A percentile compares a stretch with the other conserved stretches of the same genome.
Evolutionary conservation across 768 basidiomycete genomes (phyloP).

Genomic region (Amanita fuliginea): DNA sequence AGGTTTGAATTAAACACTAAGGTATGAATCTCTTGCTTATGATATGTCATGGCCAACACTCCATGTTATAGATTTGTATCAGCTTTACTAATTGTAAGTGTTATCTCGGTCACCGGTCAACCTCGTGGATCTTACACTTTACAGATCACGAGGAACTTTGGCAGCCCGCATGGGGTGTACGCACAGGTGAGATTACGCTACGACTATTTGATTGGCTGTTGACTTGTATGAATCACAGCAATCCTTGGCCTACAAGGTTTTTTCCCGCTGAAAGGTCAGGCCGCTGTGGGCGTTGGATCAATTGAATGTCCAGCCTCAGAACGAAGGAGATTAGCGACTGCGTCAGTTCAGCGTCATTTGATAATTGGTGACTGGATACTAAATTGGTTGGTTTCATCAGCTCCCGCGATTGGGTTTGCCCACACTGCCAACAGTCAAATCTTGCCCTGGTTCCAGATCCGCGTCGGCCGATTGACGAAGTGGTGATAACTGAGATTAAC

Average conservation of each 20-base stretch:
- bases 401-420: conserved; percentile 74
- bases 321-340: conserved; percentile 62
- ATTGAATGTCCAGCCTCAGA: conserved; percentile 69
- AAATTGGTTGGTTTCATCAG: conserved; percentile 28
- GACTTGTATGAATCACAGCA: conserved; percentile 28
- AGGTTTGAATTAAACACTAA: conserved; percentile 94
- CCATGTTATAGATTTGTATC: conserved; percentile 63
- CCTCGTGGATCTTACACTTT: conserved; percentile 7
- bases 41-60: neutral
- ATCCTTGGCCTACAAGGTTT: conserved; percentile 85
- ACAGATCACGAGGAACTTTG: conserved; percentile 91
- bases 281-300: conserved; percentile 80
- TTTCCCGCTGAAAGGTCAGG: conserved; percentile 81
- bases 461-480: conserved; percentile 7
- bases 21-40: conserved; percentile 30
- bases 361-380: neutral
- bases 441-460: conserved; percentile 65
- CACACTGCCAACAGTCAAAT: conserved; percentile 61
- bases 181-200: conserved; percentile 53
- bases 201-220: neutral
- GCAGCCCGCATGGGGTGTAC: conserved; percentile 98
- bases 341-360: conserved; percentile 36
- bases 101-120: conserved; percentile 6
- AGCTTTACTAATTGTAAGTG: conserved; percentile 76
- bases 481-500: neutral